Conservation (phyloP, 2,329 filamentous ascomycete species). For the Colletotrichum paranaense region DNA sequence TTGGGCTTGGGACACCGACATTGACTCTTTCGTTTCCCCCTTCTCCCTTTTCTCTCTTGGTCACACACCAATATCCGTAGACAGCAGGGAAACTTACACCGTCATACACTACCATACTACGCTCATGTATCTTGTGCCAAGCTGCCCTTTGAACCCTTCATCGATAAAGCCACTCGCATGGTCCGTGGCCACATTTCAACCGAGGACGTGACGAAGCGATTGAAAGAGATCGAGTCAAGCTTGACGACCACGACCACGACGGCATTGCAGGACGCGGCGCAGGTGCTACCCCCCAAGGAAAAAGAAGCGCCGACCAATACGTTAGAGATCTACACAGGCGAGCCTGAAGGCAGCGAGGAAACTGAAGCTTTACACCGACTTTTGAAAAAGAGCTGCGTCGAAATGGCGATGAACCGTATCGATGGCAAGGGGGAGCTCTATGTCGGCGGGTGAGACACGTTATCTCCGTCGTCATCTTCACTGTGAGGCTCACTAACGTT, state of each 20-base stretch:
- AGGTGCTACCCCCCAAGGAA: neutral
- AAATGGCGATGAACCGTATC: constrained; percentile 56
- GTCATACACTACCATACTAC: neutral
- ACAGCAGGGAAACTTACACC: neutral
- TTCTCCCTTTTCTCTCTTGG: neutral
- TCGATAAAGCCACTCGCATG: neutral
- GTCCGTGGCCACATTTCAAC: neutral
- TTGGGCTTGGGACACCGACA: neutral
- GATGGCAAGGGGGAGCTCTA: constrained; percentile 55
- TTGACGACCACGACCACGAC: neutral
- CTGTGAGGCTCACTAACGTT: constrained; percentile 23
- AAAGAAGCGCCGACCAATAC: neutral
- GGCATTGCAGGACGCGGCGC: neutral
- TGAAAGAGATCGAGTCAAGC: constrained; percentile 6
- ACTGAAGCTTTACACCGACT: constrained; percentile 3
- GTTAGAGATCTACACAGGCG: neutral
- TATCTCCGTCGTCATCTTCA: neutral
- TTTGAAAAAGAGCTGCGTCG: constrained; percentile 45
- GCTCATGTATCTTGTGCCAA: neutral
- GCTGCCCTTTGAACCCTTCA: neutral
- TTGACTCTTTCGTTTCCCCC: neutral
- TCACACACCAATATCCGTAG: neutral
- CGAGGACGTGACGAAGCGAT: constrained; percentile 8
- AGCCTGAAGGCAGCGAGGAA: neutral
- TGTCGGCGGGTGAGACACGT: constrained; percentile 48